These are phyloP conservation scores for Solanum pinnatisectum DNA, from an alignment of 257 asterid species.

Conservation along the genomic window DNA sequence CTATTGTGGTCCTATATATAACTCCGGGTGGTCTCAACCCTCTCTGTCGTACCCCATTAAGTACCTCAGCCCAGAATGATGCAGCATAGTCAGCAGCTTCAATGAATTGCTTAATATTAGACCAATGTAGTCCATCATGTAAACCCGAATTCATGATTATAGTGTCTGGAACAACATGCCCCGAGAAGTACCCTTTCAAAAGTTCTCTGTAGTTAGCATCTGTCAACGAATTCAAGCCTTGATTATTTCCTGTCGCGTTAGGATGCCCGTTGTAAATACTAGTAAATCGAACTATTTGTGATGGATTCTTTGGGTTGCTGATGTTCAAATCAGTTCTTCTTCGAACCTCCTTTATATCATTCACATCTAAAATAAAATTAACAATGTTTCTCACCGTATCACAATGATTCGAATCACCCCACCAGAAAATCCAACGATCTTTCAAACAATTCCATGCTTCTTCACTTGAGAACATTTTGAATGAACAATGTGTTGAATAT, in stretches of 20 bases:
- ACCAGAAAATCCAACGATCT: slow-evolving; percentile 87
- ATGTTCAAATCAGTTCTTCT: slow-evolving; percentile 63
- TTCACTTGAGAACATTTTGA: slow-evolving; percentile 34
- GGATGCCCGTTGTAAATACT: slow-evolving; percentile 83
- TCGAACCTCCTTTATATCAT: slow-evolving; percentile 34
- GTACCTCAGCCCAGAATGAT: slow-evolving; percentile 57
- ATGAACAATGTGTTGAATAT: slow-evolving; percentile 87
- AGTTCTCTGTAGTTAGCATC: slow-evolving; percentile 37
- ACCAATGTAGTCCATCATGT: slow-evolving; percentile 80
- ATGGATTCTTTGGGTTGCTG: slow-evolving; percentile 56
- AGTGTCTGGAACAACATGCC: slow-evolving; percentile 50
- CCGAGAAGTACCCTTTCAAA: slow-evolving; percentile 43
- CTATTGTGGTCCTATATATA: slow-evolving; percentile 70
- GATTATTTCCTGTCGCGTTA: slow-evolving; percentile 48
- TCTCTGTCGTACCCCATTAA: slow-evolving; percentile 33
- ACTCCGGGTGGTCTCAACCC: slow-evolving; percentile 41
- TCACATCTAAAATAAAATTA: slow-evolving; percentile 49
- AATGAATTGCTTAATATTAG: slow-evolving; percentile 36
- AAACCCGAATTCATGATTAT: slow-evolving; percentile 87
- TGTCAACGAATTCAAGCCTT: slow-evolving; percentile 52
- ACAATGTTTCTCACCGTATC: slow-evolving; percentile 73
- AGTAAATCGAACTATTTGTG: slow-evolving; percentile 61
- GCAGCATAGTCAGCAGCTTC: slow-evolving; percentile 60
- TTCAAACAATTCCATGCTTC: slow-evolving; percentile 64
- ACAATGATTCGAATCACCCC: slow-evolving; percentile 97